Percentiles rank a stretch among this genome's conserved stretches.
Evolutionary conservation across 2,329 filamentous ascomycete species (phyloP).

Genomic region (Teratosphaeria gauchensis): DNA sequence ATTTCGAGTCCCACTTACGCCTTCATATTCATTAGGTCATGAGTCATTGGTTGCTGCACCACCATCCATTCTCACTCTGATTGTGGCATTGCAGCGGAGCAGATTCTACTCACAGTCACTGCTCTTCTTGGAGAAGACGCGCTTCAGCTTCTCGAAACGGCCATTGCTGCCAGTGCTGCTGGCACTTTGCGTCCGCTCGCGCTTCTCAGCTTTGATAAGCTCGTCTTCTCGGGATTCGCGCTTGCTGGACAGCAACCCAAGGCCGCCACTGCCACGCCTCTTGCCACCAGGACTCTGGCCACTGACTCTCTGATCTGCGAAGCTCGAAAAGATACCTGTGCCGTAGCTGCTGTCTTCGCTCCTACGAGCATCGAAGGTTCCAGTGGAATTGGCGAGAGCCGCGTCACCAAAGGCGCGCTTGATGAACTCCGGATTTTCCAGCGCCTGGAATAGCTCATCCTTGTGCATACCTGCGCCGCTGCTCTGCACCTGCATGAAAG

Average conservation of each 20-base stretch:
- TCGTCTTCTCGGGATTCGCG: neutral
- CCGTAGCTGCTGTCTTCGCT: neutral
- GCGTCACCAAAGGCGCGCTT: slow-evolving; percentile 6
- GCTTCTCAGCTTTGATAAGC: slow-evolving; percentile 4
- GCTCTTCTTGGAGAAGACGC: slow-evolving; percentile 7
- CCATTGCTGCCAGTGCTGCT: neutral
- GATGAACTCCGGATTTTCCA: slow-evolving; percentile 5
- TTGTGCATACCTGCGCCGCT: slow-evolving; percentile 4
- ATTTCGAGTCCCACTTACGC: neutral
- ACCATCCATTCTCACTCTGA: neutral
- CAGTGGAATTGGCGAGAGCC: slow-evolving; percentile 1
- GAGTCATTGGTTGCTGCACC: neutral
- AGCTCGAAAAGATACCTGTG: neutral
- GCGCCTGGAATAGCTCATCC: slow-evolving; percentile 6
- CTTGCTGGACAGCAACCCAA: neutral
- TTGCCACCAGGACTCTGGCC: neutral
- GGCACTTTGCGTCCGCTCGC: slow-evolving; percentile 8
- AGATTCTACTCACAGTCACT: slow-evolving; percentile 3
- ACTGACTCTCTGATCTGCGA: neutral
- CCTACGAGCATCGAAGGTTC: neutral
- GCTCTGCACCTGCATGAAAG: neutral
- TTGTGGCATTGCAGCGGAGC: neutral
- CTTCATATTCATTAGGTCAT: neutral
- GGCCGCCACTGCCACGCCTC: neutral
- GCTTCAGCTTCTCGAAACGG: slow-evolving; percentile 5